Conservation (phyloP, 345 rosid genomes). For the Eutrema heterophyllum region DNA sequence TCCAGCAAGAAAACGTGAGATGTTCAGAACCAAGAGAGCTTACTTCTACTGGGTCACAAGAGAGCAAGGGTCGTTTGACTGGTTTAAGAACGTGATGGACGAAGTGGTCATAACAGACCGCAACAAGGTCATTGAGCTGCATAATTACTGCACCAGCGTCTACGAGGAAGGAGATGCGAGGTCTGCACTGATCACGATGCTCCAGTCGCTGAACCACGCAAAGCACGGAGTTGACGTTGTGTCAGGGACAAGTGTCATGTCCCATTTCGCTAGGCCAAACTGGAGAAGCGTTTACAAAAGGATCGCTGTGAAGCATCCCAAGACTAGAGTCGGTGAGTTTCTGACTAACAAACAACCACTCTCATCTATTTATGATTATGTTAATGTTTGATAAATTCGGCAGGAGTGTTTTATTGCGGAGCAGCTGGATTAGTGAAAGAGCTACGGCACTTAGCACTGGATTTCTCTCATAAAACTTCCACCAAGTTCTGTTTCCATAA, state of each 20-base stretch:
- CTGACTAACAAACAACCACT: neutral
- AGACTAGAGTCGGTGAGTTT: slow-evolving; percentile 58
- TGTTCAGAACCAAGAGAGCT: slow-evolving; percentile 66
- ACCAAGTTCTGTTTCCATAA: slow-evolving; percentile 67
- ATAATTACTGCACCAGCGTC: slow-evolving; percentile 79
- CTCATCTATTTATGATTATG: neutral
- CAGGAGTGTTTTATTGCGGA: slow-evolving; percentile 76
- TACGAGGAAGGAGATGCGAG: slow-evolving; percentile 88
- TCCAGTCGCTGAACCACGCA: slow-evolving; percentile 66
- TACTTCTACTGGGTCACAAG: slow-evolving; percentile 87
- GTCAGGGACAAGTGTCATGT: slow-evolving; percentile 75
- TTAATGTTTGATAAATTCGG: neutral
- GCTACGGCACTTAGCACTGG: slow-evolving; percentile 45
- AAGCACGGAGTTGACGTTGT: slow-evolving; percentile 75
- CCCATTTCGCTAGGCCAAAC: slow-evolving; percentile 74
- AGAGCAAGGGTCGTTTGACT: slow-evolving; percentile 85
- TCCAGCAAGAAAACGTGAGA: slow-evolving; percentile 30
- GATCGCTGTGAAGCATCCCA: slow-evolving; percentile 52
- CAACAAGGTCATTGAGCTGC: slow-evolving; percentile 66
- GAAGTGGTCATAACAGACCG: slow-evolving; percentile 61
- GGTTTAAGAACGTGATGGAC: slow-evolving; percentile 85
- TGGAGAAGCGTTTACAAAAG: slow-evolving; percentile 70
- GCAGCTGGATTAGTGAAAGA: slow-evolving; percentile 52
- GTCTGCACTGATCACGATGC: slow-evolving; percentile 75
- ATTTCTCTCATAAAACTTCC: slow-evolving; percentile 59